Percentiles rank a stretch among this genome's conserved stretches.
phyloP scores from a whole-genome alignment of 2,329 filamentous ascomycete species.

The Hymenoscyphus repandus region DNA sequence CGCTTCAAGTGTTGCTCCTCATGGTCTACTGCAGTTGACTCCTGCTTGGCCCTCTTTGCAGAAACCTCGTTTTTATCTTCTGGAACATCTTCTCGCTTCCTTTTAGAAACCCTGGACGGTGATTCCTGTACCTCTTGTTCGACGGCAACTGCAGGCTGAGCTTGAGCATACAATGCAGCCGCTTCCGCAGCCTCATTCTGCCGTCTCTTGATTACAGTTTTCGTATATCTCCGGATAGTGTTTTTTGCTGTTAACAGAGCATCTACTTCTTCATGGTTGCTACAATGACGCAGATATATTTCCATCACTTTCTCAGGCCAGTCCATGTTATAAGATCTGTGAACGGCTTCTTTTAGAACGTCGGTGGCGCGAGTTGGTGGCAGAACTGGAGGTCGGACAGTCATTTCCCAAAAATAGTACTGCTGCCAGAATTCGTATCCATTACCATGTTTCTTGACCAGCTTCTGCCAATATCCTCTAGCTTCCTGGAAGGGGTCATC shows the following conservation, averaged over 20 bases:
- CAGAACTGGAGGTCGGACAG: conserved; percentile 33
- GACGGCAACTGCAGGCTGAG: conserved; percentile 26
- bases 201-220: conserved; percentile 57
- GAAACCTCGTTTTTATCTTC: conserved; percentile 46
- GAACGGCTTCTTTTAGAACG: conserved; percentile 67
- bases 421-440: conserved; percentile 92
- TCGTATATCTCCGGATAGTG: conserved; percentile 64
- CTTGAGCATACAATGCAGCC: conserved; percentile 44
- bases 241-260: conserved; percentile 70
- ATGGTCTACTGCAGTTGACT: conserved; percentile 31
- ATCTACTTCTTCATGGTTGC: conserved; percentile 79
- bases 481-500: conserved; percentile 66
- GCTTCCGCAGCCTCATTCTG: conserved; percentile 60
- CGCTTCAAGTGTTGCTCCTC: conserved; percentile 53
- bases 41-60: conserved; percentile 60
- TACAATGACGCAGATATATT: conserved; percentile 73
- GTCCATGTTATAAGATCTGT: conserved; percentile 54
- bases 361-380: conserved; percentile 70
- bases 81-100: conserved; percentile 63
- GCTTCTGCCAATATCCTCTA: conserved; percentile 68
- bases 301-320: conserved; percentile 74
- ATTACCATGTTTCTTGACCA: conserved; percentile 63
- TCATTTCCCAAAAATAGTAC: conserved; percentile 89
- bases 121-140: conserved; percentile 28
- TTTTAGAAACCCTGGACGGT: conserved; percentile 45